A percentile compares a stretch with the other conserved stretches of the same genome.
These are phyloP conservation scores for Plenodomus lindquistii DNA, from an alignment of 2,329 filamentous ascomycete genomes.

Conservation along the genomic window DNA sequence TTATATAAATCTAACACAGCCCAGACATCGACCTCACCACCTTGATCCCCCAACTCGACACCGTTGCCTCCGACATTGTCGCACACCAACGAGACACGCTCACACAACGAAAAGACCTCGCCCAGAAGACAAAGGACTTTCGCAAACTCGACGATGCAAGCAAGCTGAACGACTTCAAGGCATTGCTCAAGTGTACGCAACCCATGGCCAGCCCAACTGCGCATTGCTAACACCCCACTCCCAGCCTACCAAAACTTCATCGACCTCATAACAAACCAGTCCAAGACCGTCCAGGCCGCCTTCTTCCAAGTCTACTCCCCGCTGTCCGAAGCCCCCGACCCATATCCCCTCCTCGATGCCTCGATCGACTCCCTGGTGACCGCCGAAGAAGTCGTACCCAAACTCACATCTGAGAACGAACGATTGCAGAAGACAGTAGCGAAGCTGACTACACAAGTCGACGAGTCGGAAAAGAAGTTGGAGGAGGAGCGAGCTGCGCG, in stretches of 20 bases:
- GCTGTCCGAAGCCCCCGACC: constrained; percentile 92
- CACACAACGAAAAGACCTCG: constrained; percentile 92
- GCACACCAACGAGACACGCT: constrained; percentile 93
- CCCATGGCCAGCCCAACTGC: background rate
- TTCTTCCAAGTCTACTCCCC: constrained; percentile 93
- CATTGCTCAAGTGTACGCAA: constrained; percentile 74
- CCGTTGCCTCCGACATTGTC: constrained; percentile 93
- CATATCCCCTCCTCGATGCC: constrained; percentile 93
- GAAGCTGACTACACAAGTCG: constrained; percentile 76
- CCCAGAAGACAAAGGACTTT: constrained; percentile 99
- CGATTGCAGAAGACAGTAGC: constrained; percentile 79
- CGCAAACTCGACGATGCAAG: constrained; percentile 86
- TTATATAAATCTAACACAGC: constrained; percentile 16
- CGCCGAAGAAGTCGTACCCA: constrained; percentile 89
- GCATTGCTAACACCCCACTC: constrained; percentile 19
- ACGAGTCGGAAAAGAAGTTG: constrained; percentile 79
- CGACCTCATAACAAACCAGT: constrained; percentile 92
- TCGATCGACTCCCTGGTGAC: constrained; percentile 92
- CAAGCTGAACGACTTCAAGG: constrained; percentile 88
- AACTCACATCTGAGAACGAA: constrained; percentile 84
- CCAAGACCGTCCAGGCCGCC: constrained; percentile 88
- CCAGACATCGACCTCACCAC: constrained; percentile 84
- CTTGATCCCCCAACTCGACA: constrained; percentile 83
- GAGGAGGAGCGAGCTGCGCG: constrained; percentile 75
- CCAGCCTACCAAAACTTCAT: constrained; percentile 96